Evolutionary conservation across 192 early-diverging fungal genomes (phyloP).

Genomic region (Coemansia sp.): DNA sequence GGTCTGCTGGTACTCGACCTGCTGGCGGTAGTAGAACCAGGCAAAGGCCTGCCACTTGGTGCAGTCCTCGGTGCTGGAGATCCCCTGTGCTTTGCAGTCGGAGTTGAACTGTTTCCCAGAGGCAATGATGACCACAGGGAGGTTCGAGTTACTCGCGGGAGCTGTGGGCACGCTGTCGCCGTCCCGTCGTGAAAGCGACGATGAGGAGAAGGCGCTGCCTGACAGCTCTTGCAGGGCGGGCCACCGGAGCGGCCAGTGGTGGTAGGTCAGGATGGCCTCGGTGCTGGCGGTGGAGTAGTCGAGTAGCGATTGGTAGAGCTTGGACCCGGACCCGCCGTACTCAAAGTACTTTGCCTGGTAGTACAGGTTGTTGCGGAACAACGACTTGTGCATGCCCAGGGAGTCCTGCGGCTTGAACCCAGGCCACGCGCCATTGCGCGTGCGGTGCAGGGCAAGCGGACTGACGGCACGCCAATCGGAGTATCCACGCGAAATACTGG

Average conservation of each 20-base stretch:
- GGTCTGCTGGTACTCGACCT: slow-evolving; percentile 56
- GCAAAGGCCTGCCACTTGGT: slow-evolving; percentile 57
- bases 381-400: slow-evolving; percentile 46
- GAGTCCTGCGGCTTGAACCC: slow-evolving; percentile 42
- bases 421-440: slow-evolving; percentile 41
- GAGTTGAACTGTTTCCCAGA: slow-evolving; percentile 50
- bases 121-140: slow-evolving; percentile 45
- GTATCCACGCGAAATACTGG: slow-evolving; percentile 22
- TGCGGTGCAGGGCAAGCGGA: slow-evolving; percentile 50
- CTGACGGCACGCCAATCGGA: slow-evolving; percentile 49
- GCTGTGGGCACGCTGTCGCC: slow-evolving; percentile 5
- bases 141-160: slow-evolving; percentile 17
- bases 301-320: slow-evolving; percentile 46
- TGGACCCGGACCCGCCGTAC: slow-evolving; percentile 52
- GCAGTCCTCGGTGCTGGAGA: slow-evolving; percentile 34
- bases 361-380: slow-evolving; percentile 54
- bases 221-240: slow-evolving; percentile 40
- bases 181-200: slow-evolving; percentile 7
- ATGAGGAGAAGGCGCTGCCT: slow-evolving; percentile 22
- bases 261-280: slow-evolving; percentile 41
- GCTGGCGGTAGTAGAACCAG: slow-evolving; percentile 55
- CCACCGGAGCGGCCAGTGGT: slow-evolving; percentile 58
- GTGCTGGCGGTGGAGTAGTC: slow-evolving; percentile 33
- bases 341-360: slow-evolving; percentile 59
- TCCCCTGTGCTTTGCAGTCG: slow-evolving; percentile 38